Evolutionary conservation across 139 green algal genomes (phyloP).

Genomic region (Nannochloris sp.): DNA sequence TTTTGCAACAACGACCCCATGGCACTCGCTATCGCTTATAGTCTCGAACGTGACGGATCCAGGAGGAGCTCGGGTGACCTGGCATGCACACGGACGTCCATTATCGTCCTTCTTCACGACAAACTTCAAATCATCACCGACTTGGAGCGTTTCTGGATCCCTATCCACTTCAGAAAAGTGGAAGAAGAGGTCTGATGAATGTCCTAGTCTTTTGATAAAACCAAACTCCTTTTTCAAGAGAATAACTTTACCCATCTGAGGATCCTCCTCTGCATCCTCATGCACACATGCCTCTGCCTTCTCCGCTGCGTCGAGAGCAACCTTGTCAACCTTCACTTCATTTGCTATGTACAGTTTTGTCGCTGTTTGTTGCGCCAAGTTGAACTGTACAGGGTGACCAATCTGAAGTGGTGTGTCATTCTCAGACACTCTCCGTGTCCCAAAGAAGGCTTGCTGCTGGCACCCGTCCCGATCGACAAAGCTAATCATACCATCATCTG

Average conservation of each 20-base stretch:
- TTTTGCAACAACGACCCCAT: conserved; percentile 28
- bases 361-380: conserved; percentile 1
- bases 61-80: conserved; percentile 13
- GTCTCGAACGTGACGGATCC: conserved; percentile 37
- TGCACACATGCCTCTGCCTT: conserved; percentile 1
- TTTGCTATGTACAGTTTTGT: conserved; percentile 6
- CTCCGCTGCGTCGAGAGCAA: neutral
- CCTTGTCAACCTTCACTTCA: conserved; percentile 10
- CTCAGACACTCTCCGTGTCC: neutral
- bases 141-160: conserved; percentile 12
- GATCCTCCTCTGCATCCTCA: neutral
- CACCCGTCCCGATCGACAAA: conserved; percentile 14
- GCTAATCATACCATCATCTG: conserved; percentile 29
- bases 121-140: conserved; percentile 41
- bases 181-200: conserved; percentile 41
- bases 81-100: conserved; percentile 24
- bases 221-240: conserved; percentile 40
- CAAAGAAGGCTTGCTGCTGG: conserved; percentile 21
- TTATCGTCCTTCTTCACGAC: conserved; percentile 19
- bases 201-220: conserved; percentile 31
- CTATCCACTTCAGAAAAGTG: conserved; percentile 28
- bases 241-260: conserved; percentile 24
- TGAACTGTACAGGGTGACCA: conserved; percentile 32
- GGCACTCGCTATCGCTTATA: conserved; percentile 11
- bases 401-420: conserved; percentile 1